Evolutionary conservation across 208 protist species (phyloP).

Genomic region (Leishmania major): DNA sequence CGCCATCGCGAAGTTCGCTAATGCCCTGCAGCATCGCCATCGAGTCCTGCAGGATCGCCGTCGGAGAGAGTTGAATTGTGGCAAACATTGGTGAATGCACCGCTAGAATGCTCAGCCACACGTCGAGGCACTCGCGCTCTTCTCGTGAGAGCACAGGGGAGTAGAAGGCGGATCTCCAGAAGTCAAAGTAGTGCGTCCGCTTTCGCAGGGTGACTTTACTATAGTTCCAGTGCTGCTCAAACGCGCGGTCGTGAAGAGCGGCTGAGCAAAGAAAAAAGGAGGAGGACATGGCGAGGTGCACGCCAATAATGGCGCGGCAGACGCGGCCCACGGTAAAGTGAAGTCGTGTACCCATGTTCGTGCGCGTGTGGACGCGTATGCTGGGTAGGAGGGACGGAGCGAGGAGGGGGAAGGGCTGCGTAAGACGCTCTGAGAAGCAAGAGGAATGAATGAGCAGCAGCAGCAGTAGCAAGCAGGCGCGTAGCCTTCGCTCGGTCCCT

Average conservation of each 20-base stretch:
- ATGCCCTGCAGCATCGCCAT: constrained; percentile 53
- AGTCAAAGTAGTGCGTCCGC: constrained; percentile 35
- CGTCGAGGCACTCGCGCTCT: constrained; percentile 63
- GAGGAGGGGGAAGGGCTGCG: neutral
- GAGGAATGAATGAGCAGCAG: neutral
- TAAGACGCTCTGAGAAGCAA: too few species aligned
- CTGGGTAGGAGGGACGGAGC: neutral
- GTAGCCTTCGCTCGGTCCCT: neutral
- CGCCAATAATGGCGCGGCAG: constrained; percentile 37
- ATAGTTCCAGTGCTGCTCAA: constrained; percentile 66
- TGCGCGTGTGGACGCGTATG: neutral
- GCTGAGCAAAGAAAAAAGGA: constrained; percentile 42
- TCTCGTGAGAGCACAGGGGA: constrained; percentile 34
- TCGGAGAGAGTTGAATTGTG: constrained; percentile 37
- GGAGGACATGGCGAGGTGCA: constrained; percentile 31
- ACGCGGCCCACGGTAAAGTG: constrained; percentile 17
- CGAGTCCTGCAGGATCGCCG: constrained; percentile 58
- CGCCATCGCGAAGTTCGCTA: constrained; percentile 51
- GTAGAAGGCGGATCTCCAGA: constrained; percentile 53
- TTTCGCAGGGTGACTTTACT: constrained; percentile 48
- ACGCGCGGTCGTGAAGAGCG: constrained; percentile 42
- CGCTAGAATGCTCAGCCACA: constrained; percentile 45
- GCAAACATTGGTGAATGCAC: constrained; percentile 33
- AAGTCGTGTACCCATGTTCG: neutral
- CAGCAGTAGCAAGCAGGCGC: neutral